Evolutionary conservation across 1,284 basidiomycete species (phyloP), one percentile per base, ranked within the genome.

Genomic region (Ganoderma boninense): DNA sequence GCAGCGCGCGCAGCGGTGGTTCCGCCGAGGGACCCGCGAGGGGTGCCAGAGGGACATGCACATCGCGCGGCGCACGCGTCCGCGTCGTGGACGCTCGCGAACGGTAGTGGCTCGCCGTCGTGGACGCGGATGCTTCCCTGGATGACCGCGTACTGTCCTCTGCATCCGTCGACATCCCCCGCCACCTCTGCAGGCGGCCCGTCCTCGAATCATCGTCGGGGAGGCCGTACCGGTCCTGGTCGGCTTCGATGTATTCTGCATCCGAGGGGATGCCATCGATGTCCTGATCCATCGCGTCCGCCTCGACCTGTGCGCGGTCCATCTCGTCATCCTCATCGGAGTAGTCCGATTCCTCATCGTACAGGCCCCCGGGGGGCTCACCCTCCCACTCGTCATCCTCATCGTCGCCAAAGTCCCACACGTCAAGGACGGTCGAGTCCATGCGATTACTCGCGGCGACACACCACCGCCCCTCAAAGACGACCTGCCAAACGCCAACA

Each of bases 401-500:
- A 60, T 90, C 90, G 60, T 83, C 85, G 4, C 92, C 93, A 79
- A 95, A 95, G 83, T 95, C 93, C 94, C 94, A 95, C 40, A 95
- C 93, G 76, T 95, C 94, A 62, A 95, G 82, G 69, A 93, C 90
- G 5, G 95, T 97, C 18, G 88, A 83, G 69, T 94, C 91, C 68
- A 88, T 89, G 60, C 93, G 87, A 77, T 96, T 96, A 77, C 94
- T 96, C 29, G 97, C 97, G 6, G 96, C 95, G 60, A 98, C 95
- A 77, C 96, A 95, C 87, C 95, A 96, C 69, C 95, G 86, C 0
- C 95, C 95, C 80, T 97, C 94, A 81, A 97, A 97, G 38, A 95
- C 91, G 62, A 98, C 95, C 81, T 98, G 97, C 97, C 97, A 98
- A 20, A 98, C 97, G 20, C 95, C 95, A 18, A 91, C 93, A 73